These are phyloP conservation scores for Hygrophorus pudorinus DNA, from an alignment of 768 basidiomycete genomes.

Conservation along the genomic window DNA sequence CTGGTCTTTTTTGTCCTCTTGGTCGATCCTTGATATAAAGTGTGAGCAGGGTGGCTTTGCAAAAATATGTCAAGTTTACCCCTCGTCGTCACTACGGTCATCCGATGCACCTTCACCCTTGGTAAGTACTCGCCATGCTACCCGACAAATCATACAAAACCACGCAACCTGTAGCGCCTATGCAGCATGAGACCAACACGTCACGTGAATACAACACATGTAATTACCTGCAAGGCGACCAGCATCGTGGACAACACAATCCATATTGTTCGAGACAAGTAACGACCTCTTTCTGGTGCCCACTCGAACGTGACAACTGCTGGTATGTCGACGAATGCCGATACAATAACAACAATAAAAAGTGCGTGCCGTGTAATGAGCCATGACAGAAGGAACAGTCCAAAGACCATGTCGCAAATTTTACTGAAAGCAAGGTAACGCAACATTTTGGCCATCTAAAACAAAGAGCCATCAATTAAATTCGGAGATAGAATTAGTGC, in stretches of 20 bases:
- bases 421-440: conserved; percentile 65
- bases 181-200: conserved; percentile 9
- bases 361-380: conserved; percentile 80
- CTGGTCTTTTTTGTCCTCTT: conserved; percentile 22
- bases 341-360: conserved; percentile 63
- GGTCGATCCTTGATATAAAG: conserved; percentile 16
- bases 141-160: conserved; percentile 77
- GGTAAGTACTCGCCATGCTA: conserved; percentile 72
- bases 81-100: conserved; percentile 77
- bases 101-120: conserved; percentile 70
- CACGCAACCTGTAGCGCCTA: conserved; percentile 73
- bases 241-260: conserved; percentile 45
- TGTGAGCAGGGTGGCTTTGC: conserved; percentile 1
- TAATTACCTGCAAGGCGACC: conserved; percentile 49
- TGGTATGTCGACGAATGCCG: conserved; percentile 42
- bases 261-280: conserved; percentile 36
- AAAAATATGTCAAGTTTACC: conserved; percentile 22
- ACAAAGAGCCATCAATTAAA: neutral
- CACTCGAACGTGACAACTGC: conserved; percentile 42
- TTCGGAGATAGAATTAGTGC: neutral
- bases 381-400: conserved; percentile 82
- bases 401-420: conserved; percentile 70
- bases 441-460: conserved; percentile 86
- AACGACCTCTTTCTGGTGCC: conserved; percentile 49
- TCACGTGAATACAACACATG: neutral